phyloP scores from a whole-genome alignment of 2,329 filamentous ascomycete genomes.

The Thelonectria olida region DNA sequence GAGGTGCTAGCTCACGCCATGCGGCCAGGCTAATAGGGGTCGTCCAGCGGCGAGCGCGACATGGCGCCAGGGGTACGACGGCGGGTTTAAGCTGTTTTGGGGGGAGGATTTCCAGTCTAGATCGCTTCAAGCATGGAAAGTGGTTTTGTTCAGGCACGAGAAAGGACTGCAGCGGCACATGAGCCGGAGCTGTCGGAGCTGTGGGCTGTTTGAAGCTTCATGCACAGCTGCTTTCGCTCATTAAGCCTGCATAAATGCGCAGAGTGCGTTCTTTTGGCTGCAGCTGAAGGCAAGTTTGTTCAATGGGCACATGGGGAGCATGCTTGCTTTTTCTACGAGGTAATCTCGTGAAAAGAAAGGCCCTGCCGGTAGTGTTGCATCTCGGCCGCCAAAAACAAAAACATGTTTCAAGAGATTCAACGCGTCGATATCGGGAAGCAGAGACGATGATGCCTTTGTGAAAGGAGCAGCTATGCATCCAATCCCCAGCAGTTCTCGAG shows the following conservation, averaged over 20 bases:
- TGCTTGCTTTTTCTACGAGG: background rate
- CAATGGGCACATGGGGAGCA: background rate
- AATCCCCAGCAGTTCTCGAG: background rate
- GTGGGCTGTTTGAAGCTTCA: background rate
- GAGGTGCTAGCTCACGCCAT: constrained; percentile 36
- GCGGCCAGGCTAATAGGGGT: constrained; percentile 29
- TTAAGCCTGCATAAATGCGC: constrained; percentile 8
- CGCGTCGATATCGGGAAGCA: background rate
- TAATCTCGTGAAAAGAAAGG: background rate
- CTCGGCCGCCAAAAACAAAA: background rate
- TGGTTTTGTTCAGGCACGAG: too few species aligned
- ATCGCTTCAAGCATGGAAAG: background rate
- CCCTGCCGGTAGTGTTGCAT: background rate
- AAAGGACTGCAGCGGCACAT: background rate
- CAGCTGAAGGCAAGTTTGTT: background rate
- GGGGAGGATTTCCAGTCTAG: background rate
- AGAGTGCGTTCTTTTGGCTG: background rate
- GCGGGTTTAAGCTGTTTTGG: background rate
- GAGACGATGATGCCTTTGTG: background rate
- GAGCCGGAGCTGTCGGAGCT: background rate
- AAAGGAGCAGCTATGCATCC: too few species aligned
- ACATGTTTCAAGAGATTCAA: background rate
- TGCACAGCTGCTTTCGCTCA: background rate
- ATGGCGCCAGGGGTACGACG: constrained; percentile 9
- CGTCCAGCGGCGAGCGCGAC: constrained; percentile 18